A percentile compares a stretch with the other conserved stretches of the same genome.
Conservation (phyloP, 257 asterid species). For the Jaltomata sinuosa region DNA sequence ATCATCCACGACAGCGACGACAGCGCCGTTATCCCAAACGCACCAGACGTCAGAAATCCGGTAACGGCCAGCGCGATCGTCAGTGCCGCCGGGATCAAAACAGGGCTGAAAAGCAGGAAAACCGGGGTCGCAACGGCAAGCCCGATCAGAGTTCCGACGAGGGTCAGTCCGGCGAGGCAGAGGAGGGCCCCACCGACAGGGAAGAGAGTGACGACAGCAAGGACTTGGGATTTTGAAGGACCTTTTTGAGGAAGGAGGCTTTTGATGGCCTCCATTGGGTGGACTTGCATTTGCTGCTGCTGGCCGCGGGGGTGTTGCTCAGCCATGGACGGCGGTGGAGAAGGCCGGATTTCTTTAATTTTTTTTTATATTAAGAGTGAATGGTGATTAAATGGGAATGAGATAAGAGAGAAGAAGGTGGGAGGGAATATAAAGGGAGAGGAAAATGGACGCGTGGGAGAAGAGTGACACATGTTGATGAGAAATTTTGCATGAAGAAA, state of each 20-base stretch:
- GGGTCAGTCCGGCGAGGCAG: slow-evolving; percentile 40
- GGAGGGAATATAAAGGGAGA: slow-evolving; percentile 12
- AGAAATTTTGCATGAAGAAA: slow-evolving; percentile 12
- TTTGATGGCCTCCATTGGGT: slow-evolving; percentile 1
- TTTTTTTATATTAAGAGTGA: not conserved
- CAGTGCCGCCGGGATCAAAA: slow-evolving; percentile 55
- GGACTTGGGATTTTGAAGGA: slow-evolving; percentile 39
- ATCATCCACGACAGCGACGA: slow-evolving; percentile 57
- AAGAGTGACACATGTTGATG: slow-evolving; percentile 36
- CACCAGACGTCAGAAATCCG: slow-evolving; percentile 61
- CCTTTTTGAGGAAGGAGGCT: slow-evolving; percentile 18
- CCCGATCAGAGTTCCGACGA: slow-evolving; percentile 44
- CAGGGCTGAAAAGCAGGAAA: slow-evolving; percentile 59
- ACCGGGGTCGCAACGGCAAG: slow-evolving; percentile 43
- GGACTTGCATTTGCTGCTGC: slow-evolving; percentile 1
- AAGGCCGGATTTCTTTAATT: too few relatives aligned
- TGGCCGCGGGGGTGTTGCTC: slow-evolving; percentile 11
- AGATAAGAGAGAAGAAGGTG: not conserved
- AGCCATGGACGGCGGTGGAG: slow-evolving; percentile 12
- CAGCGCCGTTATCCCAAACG: slow-evolving; percentile 66
- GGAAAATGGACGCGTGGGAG: slow-evolving; percentile 34
- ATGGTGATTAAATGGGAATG: not conserved
- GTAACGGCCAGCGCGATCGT: slow-evolving; percentile 31
- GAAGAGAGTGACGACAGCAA: slow-evolving; percentile 51
- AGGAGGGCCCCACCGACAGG: slow-evolving; percentile 57